A percentile compares a stretch with the other conserved stretches of the same genome.
Evolutionary conservation across 78 protist species (phyloP).

Genomic region (Neovahlkampfia damariscottae): DNA sequence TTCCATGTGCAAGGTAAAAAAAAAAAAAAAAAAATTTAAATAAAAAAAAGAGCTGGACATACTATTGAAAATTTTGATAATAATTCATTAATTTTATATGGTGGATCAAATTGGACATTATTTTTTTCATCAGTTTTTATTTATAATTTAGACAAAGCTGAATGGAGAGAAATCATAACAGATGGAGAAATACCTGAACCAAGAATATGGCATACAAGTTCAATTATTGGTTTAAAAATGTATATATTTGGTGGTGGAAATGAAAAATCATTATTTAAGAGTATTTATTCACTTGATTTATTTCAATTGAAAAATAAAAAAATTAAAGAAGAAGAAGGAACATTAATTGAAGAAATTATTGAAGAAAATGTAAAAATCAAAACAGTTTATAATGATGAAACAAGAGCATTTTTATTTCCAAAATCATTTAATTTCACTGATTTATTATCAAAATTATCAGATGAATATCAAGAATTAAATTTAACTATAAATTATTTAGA

Average conservation of each 20-base stretch:
- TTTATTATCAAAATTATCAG: not conserved
- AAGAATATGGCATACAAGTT: not conserved
- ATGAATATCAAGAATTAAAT: not conserved
- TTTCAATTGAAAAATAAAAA: not conserved
- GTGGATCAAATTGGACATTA: not conserved
- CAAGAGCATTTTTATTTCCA: not conserved
- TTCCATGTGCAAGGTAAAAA: not conserved
- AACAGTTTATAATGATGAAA: not conserved
- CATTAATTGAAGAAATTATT: not conserved
- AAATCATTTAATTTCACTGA: not conserved
- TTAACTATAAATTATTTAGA: not conserved
- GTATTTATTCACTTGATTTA: not conserved
- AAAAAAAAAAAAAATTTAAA: no score
- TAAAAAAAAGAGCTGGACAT: conserved; percentile 1
- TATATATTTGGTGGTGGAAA: not conserved
- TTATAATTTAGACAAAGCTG: not conserved
- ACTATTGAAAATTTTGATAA: not conserved
- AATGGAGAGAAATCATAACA: not conserved
- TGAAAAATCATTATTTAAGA: not conserved
- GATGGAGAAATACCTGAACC: not conserved
- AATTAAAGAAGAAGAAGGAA: not conserved
- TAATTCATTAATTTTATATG: not conserved
- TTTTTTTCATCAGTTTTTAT: not conserved
- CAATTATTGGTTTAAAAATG: not conserved
- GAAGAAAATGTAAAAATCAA: not conserved